Evolutionary conservation across 345 rosid species (phyloP).

Genomic region (Salix brachista): DNA sequence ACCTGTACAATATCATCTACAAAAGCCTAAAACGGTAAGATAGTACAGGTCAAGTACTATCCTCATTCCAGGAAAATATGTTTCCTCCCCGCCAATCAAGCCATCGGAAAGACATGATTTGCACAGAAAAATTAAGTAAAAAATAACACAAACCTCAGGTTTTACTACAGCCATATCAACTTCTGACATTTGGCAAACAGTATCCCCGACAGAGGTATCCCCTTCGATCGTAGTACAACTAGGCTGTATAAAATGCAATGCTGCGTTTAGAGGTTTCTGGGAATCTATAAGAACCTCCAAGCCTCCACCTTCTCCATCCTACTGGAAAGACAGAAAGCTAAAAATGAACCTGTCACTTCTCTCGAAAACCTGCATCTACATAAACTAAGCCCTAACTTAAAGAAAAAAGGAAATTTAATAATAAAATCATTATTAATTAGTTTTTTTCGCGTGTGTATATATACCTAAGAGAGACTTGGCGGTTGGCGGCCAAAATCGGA

Average conservation of each 20-base stretch:
- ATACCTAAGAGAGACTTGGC: conserved; percentile 27
- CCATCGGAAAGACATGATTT: background rate
- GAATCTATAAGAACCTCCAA: background rate
- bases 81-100: background rate
- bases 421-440: background rate
- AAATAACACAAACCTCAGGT: conserved; percentile 19
- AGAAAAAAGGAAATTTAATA: background rate
- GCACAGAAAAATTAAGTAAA: background rate
- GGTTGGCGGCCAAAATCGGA: conserved; percentile 27
- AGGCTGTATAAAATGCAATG: background rate
- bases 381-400: background rate
- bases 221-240: conserved; percentile 16
- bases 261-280: background rate
- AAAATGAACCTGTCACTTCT: background rate
- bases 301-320: background rate
- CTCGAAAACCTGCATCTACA: background rate
- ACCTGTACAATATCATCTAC: background rate
- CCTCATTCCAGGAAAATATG: background rate
- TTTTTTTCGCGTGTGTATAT: background rate
- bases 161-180: conserved; percentile 27
- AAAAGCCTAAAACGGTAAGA: background rate
- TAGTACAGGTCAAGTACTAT: background rate
- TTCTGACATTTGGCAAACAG: conserved; percentile 16
- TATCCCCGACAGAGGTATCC: conserved; percentile 17
- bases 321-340: background rate